Percentiles rank a stretch among this genome's conserved stretches.
Conservation (phyloP, 345 rosid species). For the Arabis alpina region DNA sequence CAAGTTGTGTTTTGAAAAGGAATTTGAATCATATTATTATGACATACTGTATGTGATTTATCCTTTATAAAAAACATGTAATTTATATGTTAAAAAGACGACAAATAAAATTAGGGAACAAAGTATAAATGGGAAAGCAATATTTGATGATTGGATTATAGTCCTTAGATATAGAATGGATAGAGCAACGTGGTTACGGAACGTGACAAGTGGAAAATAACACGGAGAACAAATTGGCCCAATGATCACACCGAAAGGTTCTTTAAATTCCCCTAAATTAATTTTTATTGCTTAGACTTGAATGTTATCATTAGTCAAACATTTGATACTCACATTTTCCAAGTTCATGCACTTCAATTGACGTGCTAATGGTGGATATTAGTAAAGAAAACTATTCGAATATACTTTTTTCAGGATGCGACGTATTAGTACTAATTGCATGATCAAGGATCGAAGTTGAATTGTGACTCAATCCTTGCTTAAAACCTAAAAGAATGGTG, state of each 20-base stretch:
- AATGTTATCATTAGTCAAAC: constrained; percentile 26
- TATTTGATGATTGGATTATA: constrained; percentile 22
- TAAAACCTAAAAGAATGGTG: constrained; percentile 3
- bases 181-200: constrained; percentile 24
- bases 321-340: constrained; percentile 31
- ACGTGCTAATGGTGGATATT: constrained; percentile 4
- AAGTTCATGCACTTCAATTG: constrained; percentile 40
- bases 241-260: constrained; percentile 40
- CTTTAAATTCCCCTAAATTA: not conserved
- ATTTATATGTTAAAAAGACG: too few species aligned
- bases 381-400: not conserved
- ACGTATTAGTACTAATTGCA: constrained; percentile 27
- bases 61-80: too few species aligned
- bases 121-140: constrained; percentile 4
- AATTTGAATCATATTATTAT: too few species aligned
- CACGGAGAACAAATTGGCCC: constrained; percentile 24
- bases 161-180: too few species aligned
- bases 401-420: constrained; percentile 27
- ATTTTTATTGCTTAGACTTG: constrained; percentile 22
- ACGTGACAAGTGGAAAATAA: constrained; percentile 38
- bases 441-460: constrained; percentile 33
- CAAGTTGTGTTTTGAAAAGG: too few species aligned
- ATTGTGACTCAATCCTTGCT: constrained; percentile 25
- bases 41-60: too few species aligned
- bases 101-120: too few species aligned